A percentile compares a stretch with the other conserved stretches of the same genome.
Evolutionary conservation across 2,329 filamentous ascomycete genomes (phyloP).

Genomic region (Lachnellula cervina): DNA sequence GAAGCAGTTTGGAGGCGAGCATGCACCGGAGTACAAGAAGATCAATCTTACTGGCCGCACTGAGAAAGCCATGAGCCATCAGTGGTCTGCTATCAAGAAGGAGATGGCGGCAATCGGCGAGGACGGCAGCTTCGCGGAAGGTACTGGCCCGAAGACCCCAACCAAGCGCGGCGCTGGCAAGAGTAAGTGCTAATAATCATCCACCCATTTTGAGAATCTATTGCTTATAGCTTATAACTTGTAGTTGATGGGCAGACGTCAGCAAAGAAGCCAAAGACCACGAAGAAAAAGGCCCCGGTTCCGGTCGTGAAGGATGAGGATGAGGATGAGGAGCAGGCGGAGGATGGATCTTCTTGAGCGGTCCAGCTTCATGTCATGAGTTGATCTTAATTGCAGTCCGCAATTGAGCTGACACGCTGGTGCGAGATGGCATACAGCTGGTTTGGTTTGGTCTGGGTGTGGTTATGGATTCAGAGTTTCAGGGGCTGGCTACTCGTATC

Average conservation of each 20-base stretch:
- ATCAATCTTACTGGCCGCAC: not conserved
- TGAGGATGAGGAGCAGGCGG: not conserved
- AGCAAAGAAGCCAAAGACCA: not conserved
- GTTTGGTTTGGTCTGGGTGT: too few relatives aligned
- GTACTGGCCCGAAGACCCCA: not conserved
- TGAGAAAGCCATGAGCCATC: not conserved
- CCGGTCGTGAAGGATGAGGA: not conserved
- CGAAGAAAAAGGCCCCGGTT: not conserved
- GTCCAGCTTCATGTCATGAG: too few relatives aligned
- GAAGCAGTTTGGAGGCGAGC: not conserved
- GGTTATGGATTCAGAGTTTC: too few relatives aligned
- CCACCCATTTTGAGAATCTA: too few relatives aligned
- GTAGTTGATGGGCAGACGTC: not conserved
- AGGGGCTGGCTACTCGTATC: too few relatives aligned
- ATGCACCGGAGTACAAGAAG: not conserved
- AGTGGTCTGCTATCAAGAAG: not conserved
- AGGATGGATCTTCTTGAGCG: not conserved
- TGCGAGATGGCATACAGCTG: too few relatives aligned
- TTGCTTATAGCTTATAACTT: too few relatives aligned
- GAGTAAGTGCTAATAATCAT: not conserved
- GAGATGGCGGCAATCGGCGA: not conserved
- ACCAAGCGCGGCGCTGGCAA: not conserved
- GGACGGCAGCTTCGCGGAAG: not conserved
- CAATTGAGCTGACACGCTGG: too few relatives aligned
- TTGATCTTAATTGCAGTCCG: too few relatives aligned